Conservation (phyloP, 441 rosid genomes). For the Gossypium aridum region DNA sequence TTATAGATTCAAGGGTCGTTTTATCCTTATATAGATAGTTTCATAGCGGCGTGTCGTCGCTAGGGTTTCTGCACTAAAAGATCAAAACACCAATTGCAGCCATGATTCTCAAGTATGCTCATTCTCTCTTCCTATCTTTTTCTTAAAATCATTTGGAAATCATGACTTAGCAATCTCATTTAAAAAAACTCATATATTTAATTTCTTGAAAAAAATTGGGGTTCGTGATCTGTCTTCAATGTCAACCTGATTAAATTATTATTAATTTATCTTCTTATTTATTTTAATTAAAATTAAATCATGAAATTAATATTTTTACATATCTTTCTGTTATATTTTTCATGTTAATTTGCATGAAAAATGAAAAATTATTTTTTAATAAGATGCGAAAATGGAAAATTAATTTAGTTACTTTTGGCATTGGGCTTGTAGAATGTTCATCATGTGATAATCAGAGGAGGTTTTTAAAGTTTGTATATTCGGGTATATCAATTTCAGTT, state of each 20-base stretch:
- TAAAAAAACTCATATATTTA: not conserved
- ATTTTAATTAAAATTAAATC: not conserved
- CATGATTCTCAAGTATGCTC: slow-evolving; percentile 67
- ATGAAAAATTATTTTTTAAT: too few relatives aligned
- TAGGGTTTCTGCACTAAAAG: slow-evolving; percentile 5
- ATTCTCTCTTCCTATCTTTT: not conserved
- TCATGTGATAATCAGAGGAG: not conserved
- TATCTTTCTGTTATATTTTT: not conserved
- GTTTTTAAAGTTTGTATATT: not conserved
- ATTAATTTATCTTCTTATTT: not conserved
- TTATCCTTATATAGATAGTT: not conserved
- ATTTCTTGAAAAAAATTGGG: not conserved
- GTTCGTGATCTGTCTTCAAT: not conserved
- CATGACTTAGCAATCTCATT: not conserved
- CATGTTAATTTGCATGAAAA: not conserved
- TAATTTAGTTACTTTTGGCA: not conserved
- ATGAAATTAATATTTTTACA: not conserved
- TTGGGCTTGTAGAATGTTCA: not conserved
- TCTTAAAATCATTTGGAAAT: not conserved
- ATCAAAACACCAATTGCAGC: slow-evolving; percentile 9
- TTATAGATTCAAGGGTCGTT: not conserved
- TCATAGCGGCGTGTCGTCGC: not conserved
- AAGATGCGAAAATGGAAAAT: not conserved
- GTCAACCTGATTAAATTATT: not conserved
- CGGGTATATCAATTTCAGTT: too few relatives aligned